These are phyloP conservation scores for Haematococcus lacustris DNA, from an alignment of 139 green algal species.

Conservation along the genomic window DNA sequence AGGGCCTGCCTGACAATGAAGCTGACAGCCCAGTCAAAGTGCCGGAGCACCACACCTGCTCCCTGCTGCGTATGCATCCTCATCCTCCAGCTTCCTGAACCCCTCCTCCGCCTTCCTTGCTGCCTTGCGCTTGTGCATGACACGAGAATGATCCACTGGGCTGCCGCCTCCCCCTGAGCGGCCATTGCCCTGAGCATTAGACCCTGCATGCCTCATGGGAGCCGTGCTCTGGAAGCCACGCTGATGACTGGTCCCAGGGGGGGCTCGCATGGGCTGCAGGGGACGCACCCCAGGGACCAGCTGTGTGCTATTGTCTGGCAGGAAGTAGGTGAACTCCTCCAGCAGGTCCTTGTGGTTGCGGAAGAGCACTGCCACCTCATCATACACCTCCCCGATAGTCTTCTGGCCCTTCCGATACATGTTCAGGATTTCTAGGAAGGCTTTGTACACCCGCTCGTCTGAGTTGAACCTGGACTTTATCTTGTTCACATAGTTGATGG, in stretches of 20 bases:
- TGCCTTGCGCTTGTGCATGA: constrained; percentile 29
- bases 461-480: constrained; percentile 90
- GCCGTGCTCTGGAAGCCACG: too few relatives aligned
- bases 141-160: not conserved
- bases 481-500: constrained; percentile 99
- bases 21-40: too few relatives aligned
- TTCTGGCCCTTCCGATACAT: constrained; percentile 98
- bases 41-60: too few relatives aligned
- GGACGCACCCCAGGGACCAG: too few relatives aligned
- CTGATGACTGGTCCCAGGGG: too few relatives aligned
- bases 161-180: not conserved
- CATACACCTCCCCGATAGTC: constrained; percentile 92
- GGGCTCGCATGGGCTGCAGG: too few relatives aligned
- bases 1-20: too few relatives aligned
- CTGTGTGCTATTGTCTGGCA: constrained; percentile 91
- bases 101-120: constrained; percentile 20
- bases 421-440: constrained; percentile 99
- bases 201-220: too few relatives aligned
- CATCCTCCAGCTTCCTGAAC: constrained; percentile 11
- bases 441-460: constrained; percentile 98
- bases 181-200: too few relatives aligned
- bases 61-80: too few relatives aligned
- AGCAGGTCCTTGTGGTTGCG: constrained; percentile 87
- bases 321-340: constrained; percentile 97
- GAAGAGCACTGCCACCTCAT: constrained; percentile 93